Evolutionary conservation across 169 alveolate species (phyloP).

Genomic region (Plasmodium ovale): DNA sequence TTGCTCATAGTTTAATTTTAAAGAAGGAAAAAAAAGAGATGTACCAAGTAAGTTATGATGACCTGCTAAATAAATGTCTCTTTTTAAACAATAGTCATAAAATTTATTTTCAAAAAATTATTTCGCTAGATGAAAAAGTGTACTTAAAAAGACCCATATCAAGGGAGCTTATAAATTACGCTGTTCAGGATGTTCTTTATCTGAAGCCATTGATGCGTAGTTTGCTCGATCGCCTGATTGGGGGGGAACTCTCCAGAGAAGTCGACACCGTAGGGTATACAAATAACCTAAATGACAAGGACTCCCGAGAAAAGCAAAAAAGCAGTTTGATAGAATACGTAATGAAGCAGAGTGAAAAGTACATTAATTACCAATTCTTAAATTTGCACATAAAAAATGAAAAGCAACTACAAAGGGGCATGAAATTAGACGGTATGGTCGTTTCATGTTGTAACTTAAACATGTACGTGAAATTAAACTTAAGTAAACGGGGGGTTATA

Average conservation of each 20-base stretch:
- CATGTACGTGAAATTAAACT: conserved; percentile 46
- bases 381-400: conserved; percentile 58
- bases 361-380: conserved; percentile 46
- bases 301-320: neutral
- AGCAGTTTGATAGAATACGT: conserved; percentile 8
- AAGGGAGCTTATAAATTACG: conserved; percentile 42
- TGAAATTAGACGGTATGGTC: conserved; percentile 57
- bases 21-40: conserved; percentile 34
- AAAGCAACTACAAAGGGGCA: conserved; percentile 46
- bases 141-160: conserved; percentile 59
- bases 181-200: conserved; percentile 57
- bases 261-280: neutral
- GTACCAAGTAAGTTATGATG: conserved; percentile 68
- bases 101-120: conserved; percentile 65
- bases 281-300: neutral
- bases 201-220: conserved; percentile 37
- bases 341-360: conserved; percentile 19
- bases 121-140: conserved; percentile 26
- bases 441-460: conserved; percentile 59
- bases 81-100: conserved; percentile 53
- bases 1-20: conserved; percentile 43
- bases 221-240: conserved; percentile 2
- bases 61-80: conserved; percentile 36
- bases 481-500: conserved; percentile 60
- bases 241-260: neutral